Evolutionary conservation across 2,329 filamentous ascomycete species (phyloP).

Genomic region (Botrytis byssoidea): DNA sequence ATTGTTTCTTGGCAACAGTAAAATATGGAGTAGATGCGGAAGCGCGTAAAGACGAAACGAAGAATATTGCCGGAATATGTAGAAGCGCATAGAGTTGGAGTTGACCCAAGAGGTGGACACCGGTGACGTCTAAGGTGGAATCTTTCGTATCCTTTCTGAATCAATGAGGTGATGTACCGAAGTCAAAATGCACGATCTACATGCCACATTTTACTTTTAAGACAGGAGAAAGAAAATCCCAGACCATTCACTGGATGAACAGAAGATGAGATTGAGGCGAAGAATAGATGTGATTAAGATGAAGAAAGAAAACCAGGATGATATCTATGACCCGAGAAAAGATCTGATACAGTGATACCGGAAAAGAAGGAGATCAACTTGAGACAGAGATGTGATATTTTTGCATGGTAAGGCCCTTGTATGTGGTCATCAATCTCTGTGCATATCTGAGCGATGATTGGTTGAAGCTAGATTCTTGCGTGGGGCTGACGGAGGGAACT

Average conservation of each 20-base stretch:
- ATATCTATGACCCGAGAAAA: neutral
- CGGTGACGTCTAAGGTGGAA: constrained; percentile 11
- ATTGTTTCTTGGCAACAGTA: constrained; percentile 9
- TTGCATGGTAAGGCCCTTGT: constrained; percentile 11
- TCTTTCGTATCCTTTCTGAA: neutral
- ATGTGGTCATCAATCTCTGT: constrained; percentile 4
- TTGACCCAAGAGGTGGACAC: neutral
- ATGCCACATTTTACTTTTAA: constrained; percentile 14
- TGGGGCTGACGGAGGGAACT: neutral
- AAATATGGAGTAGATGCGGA: constrained; percentile 8
- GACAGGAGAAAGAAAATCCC: neutral
- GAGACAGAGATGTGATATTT: constrained; percentile 7
- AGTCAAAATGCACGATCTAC: constrained; percentile 17
- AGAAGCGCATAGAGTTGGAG: constrained; percentile 9
- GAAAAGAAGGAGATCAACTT: constrained; percentile 12
- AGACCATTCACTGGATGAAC: neutral
- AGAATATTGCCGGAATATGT: constrained; percentile 1
- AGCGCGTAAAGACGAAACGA: constrained; percentile 16
- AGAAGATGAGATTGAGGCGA: neutral
- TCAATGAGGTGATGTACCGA: neutral
- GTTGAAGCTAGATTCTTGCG: neutral
- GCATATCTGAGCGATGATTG: neutral
- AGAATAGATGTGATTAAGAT: constrained; percentile 2
- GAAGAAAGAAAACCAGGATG: neutral
- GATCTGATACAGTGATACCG: constrained; percentile 9